Base-by-base conservation (phyloP, 2,329 filamentous ascomycete species). In the Rutstroemia sp. region DNA sequence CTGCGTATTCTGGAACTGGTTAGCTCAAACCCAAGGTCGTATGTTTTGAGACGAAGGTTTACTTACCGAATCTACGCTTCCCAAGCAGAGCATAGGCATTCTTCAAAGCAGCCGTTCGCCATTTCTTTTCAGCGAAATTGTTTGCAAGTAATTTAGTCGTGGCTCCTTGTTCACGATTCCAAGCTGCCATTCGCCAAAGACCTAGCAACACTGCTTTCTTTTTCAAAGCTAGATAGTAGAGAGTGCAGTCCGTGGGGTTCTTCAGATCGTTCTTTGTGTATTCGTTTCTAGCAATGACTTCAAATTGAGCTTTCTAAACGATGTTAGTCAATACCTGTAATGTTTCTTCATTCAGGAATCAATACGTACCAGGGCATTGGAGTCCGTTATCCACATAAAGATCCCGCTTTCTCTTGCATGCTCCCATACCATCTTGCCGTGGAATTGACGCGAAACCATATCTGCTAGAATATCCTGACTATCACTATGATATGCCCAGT, bases 11-110 rank as follows among this genome's bases (percentile, higher is more conserved):
- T 90, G 19, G 5, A 14, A 10, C 10, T 27, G n/a, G 23, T 55
- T 21, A 54, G 45, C 30, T 34, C 8, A 34, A 42, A 12, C 54
- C 52, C 62, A 54, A 41, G 61, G 49, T 55, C 37, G 45, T 53
- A 54, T 19, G 25, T 37, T 8, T 45, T 10, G 8, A 42, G 8
- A 10, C 6, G 38, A 37, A 23, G 10, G 10, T 21, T 21, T 17
- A 67, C 78, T 68, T 71, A 90, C 87, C 82, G 69, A 96, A 96
- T 50, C 94, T 80, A 46, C 90, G 82, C 72, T 91, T 95, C 62
- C 92, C 94, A 68, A 99, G 85, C 54, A 99, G 73, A 2, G 94
- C 92, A 72, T 96, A 99, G 0, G 94, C 94, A 69, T 99, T 99
- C 73, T 99, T 99, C 58, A 95, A 75, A 0, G 94, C 94, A 4